Base-by-base conservation (phyloP, 1,139 yeast species). In the Meyerozyma sp. region DNA sequence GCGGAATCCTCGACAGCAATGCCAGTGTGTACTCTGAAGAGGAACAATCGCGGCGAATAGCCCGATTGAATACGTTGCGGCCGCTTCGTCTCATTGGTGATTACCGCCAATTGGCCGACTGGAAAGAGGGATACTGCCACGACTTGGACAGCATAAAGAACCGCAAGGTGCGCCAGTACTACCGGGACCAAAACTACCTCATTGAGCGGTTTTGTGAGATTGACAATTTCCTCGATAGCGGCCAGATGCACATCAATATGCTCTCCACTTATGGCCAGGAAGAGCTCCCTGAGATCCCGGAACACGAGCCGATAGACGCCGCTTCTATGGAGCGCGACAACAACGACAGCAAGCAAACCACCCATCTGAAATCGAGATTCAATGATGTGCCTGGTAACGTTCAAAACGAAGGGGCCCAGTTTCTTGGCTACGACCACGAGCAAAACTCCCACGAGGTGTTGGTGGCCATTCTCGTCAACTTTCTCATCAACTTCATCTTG, bases 221-320 rank as follows among this genome's bases (percentile, higher is more conserved):
- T 28, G 95, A 86, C 57, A 66, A 72, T 44, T 68, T 84, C 45
- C 68, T 86, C 42, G 94, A 84, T 57, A 79, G 89, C 3, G 91
- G 90, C 1, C 73, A 63, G 40, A 61, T 85, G 45, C 88, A 84
- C 50, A 70, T 75, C 46, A 73, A 77, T 40, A 81, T 86, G 79
- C 70, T 86, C 42, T 70, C 78, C 44, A 80, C 77, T 42, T 85
- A 85, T 54, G 80, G 79, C 9, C 70, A 49, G 9, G 37, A 66
- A 38, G 74, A 68, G 48, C 52, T 68, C 45, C 61, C 51, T 3
- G 26, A 34, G 14, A 34, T 34, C 11, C 37, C 37, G 4, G 40
- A n/a, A 29, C 37, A 41, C 8, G 44, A 40, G 39, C 39, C 43
- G 9, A 43, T 37, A 20, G 40, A 38, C 8, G 46, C 49, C 44